phyloP scores from a whole-genome alignment of 441 rosid species.

The Eruca vesicaria region DNA sequence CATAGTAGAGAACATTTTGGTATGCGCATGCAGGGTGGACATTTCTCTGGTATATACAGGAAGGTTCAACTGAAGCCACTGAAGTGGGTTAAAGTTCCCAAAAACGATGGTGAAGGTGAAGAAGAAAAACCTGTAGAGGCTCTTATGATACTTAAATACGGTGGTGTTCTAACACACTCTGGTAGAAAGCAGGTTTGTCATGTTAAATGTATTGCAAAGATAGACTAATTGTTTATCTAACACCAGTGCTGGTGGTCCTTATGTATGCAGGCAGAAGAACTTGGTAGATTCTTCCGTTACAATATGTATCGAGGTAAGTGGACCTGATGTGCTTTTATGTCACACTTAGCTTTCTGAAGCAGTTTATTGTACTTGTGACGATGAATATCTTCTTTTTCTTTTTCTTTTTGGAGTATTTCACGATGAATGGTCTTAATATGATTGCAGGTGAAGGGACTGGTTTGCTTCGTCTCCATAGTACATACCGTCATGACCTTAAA shows the following conservation, averaged over 20 bases:
- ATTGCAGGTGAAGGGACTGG: conserved; percentile 98
- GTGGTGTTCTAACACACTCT: conserved; percentile 99
- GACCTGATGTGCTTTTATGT: background rate
- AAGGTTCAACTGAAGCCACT: conserved; percentile 98
- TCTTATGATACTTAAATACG: conserved; percentile 98
- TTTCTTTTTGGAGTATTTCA: too few relatives aligned
- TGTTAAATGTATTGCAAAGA: background rate
- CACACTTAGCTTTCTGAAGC: too few relatives aligned
- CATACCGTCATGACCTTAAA: conserved; percentile 99
- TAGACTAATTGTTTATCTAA: too few relatives aligned
- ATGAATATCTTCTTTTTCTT: background rate
- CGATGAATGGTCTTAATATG: background rate
- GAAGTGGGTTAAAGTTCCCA: too few relatives aligned
- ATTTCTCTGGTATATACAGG: conserved; percentile 99
- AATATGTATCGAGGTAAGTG: conserved; percentile 96
- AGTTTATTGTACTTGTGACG: conserved; percentile 4
- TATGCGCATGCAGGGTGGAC: conserved; percentile 85
- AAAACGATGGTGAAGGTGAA: conserved; percentile 97
- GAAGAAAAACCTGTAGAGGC: conserved; percentile 96
- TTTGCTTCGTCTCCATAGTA: conserved; percentile 98
- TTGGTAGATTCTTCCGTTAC: conserved; percentile 95
- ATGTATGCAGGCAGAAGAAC: conserved; percentile 87
- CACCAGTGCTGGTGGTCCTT: too few relatives aligned
- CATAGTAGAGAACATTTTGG: conserved; percentile 16
- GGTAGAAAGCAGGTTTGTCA: conserved; percentile 94